Evolutionary conservation across 768 basidiomycete genomes (phyloP), one percentile per base, ranked within the genome.

Genomic region (Phanerochaete carnosa): DNA sequence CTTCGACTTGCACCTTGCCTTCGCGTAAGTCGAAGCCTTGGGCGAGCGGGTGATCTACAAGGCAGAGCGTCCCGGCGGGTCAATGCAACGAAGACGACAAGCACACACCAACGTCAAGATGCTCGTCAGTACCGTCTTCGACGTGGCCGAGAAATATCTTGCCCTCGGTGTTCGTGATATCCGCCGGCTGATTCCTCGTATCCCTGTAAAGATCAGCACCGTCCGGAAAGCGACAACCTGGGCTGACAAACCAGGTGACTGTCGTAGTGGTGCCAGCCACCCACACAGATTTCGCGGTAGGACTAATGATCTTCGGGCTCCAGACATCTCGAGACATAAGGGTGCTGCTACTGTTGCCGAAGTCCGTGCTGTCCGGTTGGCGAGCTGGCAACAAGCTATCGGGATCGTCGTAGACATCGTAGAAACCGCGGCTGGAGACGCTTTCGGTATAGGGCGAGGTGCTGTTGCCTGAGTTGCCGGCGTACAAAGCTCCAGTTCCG

Each of bases 1-100:
- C 84, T 0, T 70, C 77, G 58, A 90, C 66, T 15, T 75, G 32
- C 9, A 82, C 81, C 19, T 70, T 65, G 23, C 87, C 88, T 19
- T 73, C 71, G 16, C 70, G 74, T 51, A 91, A 75, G 33, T 79
- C 76, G 72, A 91, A 83, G 26, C 75, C 72, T 22, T 77, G 46
- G 1, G 85, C 88, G 59, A 92, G 77, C 15, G 88, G 88, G 33
- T 79, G 47, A 0, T 76, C 89, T 90, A 61, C 53, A 6, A 28
- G 52, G 26, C 22, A 49, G 54, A 23, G 39, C 55, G n/a, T 58
- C 37, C 11, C 22, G 23, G 8, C 30, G 29, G 49, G 53, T 37
- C 53, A 51, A 55, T 30, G 61, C 26, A 26, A 19, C 15, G 39
- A 8, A 3, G 30, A 53, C 1, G 35, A 47, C 6, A 69, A 45